Evolutionary conservation across 345 rosid species (phyloP).

Genomic region (Citrus reticulata): DNA sequence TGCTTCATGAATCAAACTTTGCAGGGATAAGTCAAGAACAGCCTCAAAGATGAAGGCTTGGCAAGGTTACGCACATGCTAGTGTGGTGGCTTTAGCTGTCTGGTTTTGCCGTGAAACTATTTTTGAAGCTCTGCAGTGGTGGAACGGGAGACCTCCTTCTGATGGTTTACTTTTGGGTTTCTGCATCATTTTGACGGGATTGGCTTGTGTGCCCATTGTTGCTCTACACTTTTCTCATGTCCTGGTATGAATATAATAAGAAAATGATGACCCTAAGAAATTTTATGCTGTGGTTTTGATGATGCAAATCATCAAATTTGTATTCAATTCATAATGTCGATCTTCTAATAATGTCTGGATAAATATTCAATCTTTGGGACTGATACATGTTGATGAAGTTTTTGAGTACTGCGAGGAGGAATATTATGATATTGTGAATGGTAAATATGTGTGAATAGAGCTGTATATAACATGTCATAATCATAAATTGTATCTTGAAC

Average conservation of each 20-base stretch:
- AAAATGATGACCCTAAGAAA: neutral
- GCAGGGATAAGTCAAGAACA: constrained; percentile 79
- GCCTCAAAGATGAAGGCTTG: constrained; percentile 93
- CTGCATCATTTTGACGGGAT: constrained; percentile 75
- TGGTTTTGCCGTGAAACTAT: constrained; percentile 98
- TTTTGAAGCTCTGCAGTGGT: constrained; percentile 96
- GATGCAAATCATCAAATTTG: neutral
- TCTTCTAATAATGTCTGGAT: neutral
- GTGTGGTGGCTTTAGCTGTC: constrained; percentile 76
- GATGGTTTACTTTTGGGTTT: constrained; percentile 94
- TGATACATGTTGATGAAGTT: neutral
- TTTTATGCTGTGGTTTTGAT: neutral
- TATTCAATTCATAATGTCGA: neutral
- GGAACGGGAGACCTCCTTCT: constrained; percentile 91
- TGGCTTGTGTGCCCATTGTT: constrained; percentile 90
- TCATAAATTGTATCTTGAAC: constrained; percentile 6
- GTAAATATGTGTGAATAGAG: neutral
- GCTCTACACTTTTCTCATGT: constrained; percentile 90
- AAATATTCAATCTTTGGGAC: neutral
- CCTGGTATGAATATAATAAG: constrained; percentile 52
- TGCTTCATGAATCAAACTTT: constrained; percentile 24
- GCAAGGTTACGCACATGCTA: constrained; percentile 92
- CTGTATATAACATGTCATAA: neutral
- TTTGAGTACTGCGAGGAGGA: neutral
- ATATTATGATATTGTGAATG: neutral